Percentiles rank a stretch among this genome's conserved stretches.
Conservation (phyloP, 2,329 filamentous ascomycete genomes). For the Xylariaceae sp. region DNA sequence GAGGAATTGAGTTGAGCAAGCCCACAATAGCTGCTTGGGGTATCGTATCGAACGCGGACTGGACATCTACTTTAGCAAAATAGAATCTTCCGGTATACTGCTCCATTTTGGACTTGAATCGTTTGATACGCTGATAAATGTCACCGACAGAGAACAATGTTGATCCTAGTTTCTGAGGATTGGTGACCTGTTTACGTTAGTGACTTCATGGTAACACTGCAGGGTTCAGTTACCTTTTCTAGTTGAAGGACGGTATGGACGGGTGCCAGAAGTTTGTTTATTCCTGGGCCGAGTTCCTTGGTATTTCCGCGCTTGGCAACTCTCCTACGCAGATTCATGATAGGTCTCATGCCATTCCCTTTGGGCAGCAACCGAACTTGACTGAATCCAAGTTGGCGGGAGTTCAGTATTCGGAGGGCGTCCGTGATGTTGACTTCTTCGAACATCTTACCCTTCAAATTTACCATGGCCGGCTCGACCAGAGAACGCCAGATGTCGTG, state of each 20-base stretch:
- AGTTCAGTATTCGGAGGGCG: conserved; percentile 50
- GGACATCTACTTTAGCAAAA: conserved; percentile 89
- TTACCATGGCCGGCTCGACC: conserved; percentile 62
- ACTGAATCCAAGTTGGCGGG: conserved; percentile 65
- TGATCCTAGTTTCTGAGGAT: conserved; percentile 61
- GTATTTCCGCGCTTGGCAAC: conserved; percentile 38
- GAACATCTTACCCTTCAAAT: conserved; percentile 66
- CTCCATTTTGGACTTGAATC: conserved; percentile 52
- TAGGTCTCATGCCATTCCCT: conserved; percentile 64
- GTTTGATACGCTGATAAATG: conserved; percentile 64
- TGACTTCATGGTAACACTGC: not conserved
- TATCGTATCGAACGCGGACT: conserved; percentile 91
- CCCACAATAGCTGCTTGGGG: conserved; percentile 68
- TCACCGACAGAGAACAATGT: conserved; percentile 76
- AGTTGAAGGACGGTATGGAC: conserved; percentile 70
- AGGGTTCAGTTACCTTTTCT: conserved; percentile 53
- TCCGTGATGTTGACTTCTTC: conserved; percentile 60
- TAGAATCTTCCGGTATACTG: conserved; percentile 47
- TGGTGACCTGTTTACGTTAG: conserved; percentile 28
- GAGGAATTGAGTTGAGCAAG: conserved; percentile 53
- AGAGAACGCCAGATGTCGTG: conserved; percentile 84
- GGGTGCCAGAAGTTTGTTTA: conserved; percentile 56
- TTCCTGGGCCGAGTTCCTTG: conserved; percentile 30
- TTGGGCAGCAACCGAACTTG: conserved; percentile 81
- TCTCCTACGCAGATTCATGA: conserved; percentile 75